A percentile compares a stretch with the other conserved stretches of the same genome.
Conservation (phyloP, 2,329 filamentous ascomycete genomes). For the Botrytis fragariae region DNA sequence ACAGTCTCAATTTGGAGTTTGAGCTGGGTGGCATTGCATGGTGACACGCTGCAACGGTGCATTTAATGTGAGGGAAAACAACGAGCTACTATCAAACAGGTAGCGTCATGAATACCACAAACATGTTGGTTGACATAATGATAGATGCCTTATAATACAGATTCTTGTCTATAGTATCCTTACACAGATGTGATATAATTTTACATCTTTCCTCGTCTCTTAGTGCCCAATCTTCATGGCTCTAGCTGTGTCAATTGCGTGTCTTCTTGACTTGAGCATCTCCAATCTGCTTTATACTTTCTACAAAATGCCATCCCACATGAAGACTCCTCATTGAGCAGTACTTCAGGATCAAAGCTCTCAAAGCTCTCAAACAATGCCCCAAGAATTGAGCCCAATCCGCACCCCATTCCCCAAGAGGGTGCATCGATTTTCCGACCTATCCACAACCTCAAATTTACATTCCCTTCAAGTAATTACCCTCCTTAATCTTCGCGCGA, state of each 20-base stretch:
- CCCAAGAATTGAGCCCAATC: background rate
- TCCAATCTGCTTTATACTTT: background rate
- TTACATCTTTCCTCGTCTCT: background rate
- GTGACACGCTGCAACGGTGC: background rate
- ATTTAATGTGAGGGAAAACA: background rate
- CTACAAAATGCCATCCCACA: background rate
- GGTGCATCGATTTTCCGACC: background rate
- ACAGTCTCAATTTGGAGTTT: background rate
- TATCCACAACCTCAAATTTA: conserved; percentile 19
- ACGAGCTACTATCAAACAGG: background rate
- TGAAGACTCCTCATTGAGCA: background rate
- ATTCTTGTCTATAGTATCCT: background rate
- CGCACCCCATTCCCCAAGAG: background rate
- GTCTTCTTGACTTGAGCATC: background rate
- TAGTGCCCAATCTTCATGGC: background rate
- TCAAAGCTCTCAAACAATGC: background rate
- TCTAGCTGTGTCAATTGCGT: background rate
- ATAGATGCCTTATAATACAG: conserved; percentile 17
- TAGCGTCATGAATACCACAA: background rate
- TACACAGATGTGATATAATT: conserved; percentile 4
- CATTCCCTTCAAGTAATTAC: conserved; percentile 82
- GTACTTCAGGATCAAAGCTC: background rate
- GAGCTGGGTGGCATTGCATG: background rate
- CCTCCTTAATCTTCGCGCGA: conserved; percentile 76
- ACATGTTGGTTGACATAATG: background rate